These are phyloP conservation scores for Cercospora janseana DNA, from an alignment of 2,329 filamentous ascomycete genomes.

Conservation along the genomic window DNA sequence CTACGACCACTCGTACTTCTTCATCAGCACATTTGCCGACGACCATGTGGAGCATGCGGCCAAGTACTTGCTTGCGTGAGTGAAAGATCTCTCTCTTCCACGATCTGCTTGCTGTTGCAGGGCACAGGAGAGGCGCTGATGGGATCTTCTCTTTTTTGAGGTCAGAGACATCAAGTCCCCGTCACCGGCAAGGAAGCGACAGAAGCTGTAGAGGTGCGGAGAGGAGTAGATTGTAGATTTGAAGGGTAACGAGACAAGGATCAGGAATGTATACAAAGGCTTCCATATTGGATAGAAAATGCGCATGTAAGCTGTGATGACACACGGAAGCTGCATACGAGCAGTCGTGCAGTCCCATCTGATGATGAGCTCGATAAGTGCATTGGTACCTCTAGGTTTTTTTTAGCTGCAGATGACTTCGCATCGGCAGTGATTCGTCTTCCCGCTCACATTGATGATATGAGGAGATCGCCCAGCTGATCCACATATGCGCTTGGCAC, in stretches of 20 bases:
- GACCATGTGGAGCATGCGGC: conserved; percentile 92
- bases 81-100: conserved; percentile 9
- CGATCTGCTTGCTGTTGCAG: conserved; percentile 1
- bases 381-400: neutral
- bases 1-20: conserved; percentile 98
- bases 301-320: too few species aligned
- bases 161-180: conserved; percentile 8
- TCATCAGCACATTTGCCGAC: conserved; percentile 84
- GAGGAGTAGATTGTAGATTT: conserved; percentile 10
- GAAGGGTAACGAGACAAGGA: neutral
- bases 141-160: conserved; percentile 11
- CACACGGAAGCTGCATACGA: too few species aligned
- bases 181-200: conserved; percentile 10
- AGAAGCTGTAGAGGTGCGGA: conserved; percentile 15
- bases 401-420: neutral
- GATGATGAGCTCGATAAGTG: neutral
- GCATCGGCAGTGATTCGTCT: too few species aligned
- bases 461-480: conserved; percentile 70
- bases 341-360: too few species aligned
- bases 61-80: conserved; percentile 62
- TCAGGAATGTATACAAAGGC: conserved; percentile 4
- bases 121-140: conserved; percentile 14
- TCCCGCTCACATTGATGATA: conserved; percentile 16
- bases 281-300: too few species aligned
- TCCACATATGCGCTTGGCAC: conserved; percentile 83